Conservation (phyloP, 2,329 filamentous ascomycete species). For the Phyllosticta ampelicida region DNA sequence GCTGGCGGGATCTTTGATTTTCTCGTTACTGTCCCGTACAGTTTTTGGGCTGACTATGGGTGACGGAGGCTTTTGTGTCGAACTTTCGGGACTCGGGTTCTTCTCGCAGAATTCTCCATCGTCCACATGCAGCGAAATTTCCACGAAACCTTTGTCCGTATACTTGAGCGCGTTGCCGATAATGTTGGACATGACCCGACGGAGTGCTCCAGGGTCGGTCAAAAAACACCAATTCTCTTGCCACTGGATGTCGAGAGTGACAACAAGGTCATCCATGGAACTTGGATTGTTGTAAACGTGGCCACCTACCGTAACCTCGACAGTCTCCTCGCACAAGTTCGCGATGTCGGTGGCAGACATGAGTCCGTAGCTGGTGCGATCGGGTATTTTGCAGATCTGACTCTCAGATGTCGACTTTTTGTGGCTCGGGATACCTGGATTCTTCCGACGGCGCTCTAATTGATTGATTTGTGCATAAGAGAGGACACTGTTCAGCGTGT, state of each 20-base stretch:
- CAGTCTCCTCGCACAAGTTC: constrained; percentile 5
- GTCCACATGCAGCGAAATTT: constrained; percentile 25
- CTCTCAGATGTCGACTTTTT: not conserved
- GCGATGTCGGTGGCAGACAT: constrained; percentile 3
- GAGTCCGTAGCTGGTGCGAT: constrained; percentile 2
- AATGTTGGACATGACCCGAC: constrained; percentile 28
- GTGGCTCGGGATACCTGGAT: not conserved
- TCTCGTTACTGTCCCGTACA: not conserved
- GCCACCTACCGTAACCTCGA: constrained; percentile 4
- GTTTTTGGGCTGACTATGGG: not conserved
- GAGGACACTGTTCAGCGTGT: constrained; percentile 25
- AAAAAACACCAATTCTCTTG: constrained; percentile 16
- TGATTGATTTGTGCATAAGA: constrained; percentile 27
- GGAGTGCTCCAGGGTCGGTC: constrained; percentile 23
- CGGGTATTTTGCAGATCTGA: not conserved
- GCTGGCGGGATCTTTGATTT: not conserved
- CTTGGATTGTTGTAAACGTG: constrained; percentile 6
- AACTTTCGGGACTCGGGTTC: not conserved
- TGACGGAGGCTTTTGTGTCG: not conserved
- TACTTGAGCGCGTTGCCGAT: constrained; percentile 32
- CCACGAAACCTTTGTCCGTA: constrained; percentile 26
- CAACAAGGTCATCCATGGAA: not conserved
- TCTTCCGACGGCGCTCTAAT: constrained; percentile 6
- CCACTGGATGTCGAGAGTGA: constrained; percentile 6
- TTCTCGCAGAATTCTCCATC: constrained; percentile 3